Conservation (phyloP, 2,329 filamentous ascomycete genomes). For the Pseudogymnoascus sp. region DNA sequence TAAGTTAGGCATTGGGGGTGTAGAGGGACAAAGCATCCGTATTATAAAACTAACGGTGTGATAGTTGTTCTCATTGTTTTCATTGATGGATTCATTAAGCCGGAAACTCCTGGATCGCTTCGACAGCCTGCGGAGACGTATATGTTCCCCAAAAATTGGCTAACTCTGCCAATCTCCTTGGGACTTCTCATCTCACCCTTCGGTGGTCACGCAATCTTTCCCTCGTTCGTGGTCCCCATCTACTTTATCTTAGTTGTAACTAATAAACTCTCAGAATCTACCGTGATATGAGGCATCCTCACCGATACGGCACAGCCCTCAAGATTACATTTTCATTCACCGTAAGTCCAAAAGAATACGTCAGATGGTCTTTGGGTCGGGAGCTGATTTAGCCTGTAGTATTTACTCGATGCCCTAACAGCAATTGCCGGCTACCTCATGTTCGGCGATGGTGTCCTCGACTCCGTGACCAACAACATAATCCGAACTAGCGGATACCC, state of each 20-base stretch:
- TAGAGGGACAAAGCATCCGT: conserved; percentile 9
- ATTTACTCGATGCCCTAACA: conserved; percentile 72
- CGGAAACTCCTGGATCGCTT: conserved; percentile 72
- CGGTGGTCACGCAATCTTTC: conserved; percentile 65
- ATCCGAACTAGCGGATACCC: conserved; percentile 71
- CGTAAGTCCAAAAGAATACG: conserved; percentile 39
- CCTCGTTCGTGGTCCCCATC: conserved; percentile 28
- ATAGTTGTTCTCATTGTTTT: conserved; percentile 78
- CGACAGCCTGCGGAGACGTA: conserved; percentile 73
- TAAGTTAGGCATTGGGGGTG: conserved; percentile 43
- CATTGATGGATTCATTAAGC: conserved; percentile 80
- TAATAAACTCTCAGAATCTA: conserved; percentile 62
- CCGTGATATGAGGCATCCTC: conserved; percentile 66
- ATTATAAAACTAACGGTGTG: conserved; percentile 24
- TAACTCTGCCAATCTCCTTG: conserved; percentile 78
- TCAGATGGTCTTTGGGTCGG: neutral
- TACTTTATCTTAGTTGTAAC: no score
- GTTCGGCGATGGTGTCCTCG: conserved; percentile 84
- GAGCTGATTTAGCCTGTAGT: conserved; percentile 39
- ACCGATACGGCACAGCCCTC: conserved; percentile 64
- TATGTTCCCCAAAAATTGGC: conserved; percentile 79
- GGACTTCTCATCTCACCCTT: conserved; percentile 78
- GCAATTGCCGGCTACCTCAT: conserved; percentile 82
- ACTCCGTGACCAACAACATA: conserved; percentile 89
- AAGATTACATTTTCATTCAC: conserved; percentile 81